A percentile compares a stretch with the other conserved stretches of the same genome.
These are phyloP conservation scores for Yamadazyma tumulicola DNA, from an alignment of 805 yeast species.

Conservation along the genomic window DNA sequence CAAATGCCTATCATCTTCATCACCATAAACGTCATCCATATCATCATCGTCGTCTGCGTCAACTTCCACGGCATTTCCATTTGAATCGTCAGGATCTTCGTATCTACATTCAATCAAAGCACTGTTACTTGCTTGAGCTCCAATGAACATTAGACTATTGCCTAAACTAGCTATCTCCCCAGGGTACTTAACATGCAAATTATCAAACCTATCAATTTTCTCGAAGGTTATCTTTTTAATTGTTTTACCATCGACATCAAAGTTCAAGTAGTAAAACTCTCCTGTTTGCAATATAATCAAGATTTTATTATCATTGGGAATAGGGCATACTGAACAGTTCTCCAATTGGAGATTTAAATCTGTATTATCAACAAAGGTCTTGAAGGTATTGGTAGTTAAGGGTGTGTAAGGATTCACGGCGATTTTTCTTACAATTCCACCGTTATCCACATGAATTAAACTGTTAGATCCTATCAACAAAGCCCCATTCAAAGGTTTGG, in stretches of 20 bases:
- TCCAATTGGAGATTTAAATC: conserved; percentile 54
- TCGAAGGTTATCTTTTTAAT: conserved; percentile 33
- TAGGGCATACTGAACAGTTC: conserved; percentile 36
- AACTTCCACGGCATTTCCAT: conserved; percentile 12
- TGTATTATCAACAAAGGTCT: conserved; percentile 45
- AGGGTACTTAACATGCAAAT: conserved; percentile 36
- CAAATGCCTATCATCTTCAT: conserved; percentile 10
- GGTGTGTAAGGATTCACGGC: conserved; percentile 57
- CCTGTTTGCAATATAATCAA: conserved; percentile 32
- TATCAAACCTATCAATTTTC: conserved; percentile 30
- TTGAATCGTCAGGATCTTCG: conserved; percentile 11
- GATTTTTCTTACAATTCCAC: conserved; percentile 63
- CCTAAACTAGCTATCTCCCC: conserved; percentile 40
- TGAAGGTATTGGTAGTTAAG: conserved; percentile 30
- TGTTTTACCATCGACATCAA: conserved; percentile 41
- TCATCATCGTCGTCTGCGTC: conserved; percentile 45
- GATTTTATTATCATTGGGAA: conserved; percentile 35
- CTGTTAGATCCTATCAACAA: conserved; percentile 73
- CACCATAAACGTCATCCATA: conserved; percentile 25
- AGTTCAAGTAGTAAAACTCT: conserved; percentile 30
- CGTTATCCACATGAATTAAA: conserved; percentile 72
- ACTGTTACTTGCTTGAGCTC: conserved; percentile 59
- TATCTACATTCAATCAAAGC: conserved; percentile 44
- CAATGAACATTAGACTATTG: conserved; percentile 50
- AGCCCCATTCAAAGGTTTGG: conserved; percentile 66